phyloP scores from a whole-genome alignment of 768 basidiomycete genomes.

The Russula emetica region DNA sequence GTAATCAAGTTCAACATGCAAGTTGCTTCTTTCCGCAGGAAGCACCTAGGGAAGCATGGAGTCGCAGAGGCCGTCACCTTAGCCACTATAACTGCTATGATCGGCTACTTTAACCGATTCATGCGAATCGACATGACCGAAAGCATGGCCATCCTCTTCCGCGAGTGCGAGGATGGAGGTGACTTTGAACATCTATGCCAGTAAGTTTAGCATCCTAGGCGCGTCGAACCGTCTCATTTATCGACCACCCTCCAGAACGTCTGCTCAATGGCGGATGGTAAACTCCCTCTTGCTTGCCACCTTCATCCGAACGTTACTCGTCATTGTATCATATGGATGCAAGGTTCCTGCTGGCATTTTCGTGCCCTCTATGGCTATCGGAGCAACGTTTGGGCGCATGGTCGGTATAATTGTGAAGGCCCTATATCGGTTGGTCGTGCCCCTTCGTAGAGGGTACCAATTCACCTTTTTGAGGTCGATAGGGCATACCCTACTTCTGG shows the following conservation, averaged over 20 bases:
- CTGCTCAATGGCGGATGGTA: slow-evolving; percentile 90
- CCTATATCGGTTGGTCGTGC: slow-evolving; percentile 60
- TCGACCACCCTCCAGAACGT: slow-evolving; percentile 49
- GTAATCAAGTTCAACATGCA: slow-evolving; percentile 96
- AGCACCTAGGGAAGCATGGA: slow-evolving; percentile 77
- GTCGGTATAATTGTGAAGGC: slow-evolving; percentile 95
- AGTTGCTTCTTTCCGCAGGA: slow-evolving; percentile 90
- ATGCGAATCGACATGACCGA: slow-evolving; percentile 97
- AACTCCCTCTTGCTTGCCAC: slow-evolving; percentile 91
- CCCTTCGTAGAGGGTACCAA: not conserved
- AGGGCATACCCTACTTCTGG: slow-evolving; percentile 82
- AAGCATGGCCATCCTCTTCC: slow-evolving; percentile 89
- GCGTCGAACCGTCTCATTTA: slow-evolving; percentile 6
- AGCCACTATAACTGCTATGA: slow-evolving; percentile 82
- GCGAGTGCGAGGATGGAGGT: slow-evolving; percentile 90
- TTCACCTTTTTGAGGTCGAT: slow-evolving; percentile 11
- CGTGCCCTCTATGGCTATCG: slow-evolving; percentile 98
- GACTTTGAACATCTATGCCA: slow-evolving; percentile 94
- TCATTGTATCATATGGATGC: slow-evolving; percentile 90
- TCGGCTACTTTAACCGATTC: slow-evolving; percentile 93
- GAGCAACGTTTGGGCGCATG: slow-evolving; percentile 96
- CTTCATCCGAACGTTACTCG: slow-evolving; percentile 77
- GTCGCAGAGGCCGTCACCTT: slow-evolving; percentile 86
- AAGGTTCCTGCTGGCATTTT: slow-evolving; percentile 98
- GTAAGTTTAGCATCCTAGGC: slow-evolving; percentile 47